Conservation (phyloP, 2,329 filamentous ascomycete genomes). For the Coniochaeta sp. region DNA sequence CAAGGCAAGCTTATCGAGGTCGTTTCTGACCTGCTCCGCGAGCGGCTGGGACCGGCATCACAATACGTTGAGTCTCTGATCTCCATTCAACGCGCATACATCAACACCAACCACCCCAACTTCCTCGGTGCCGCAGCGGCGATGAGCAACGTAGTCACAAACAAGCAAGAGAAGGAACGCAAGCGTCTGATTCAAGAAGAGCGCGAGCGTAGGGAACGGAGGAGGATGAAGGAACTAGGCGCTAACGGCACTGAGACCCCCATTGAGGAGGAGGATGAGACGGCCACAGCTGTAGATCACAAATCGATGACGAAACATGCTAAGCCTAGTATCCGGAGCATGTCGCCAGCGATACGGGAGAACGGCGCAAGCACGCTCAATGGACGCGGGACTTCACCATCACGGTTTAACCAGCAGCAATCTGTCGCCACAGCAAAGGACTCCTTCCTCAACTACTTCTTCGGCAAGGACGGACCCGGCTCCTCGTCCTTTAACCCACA, state of each 20-base stretch:
- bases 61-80: slow-evolving; percentile 94
- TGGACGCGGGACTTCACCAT: slow-evolving; percentile 56
- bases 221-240: slow-evolving; percentile 75
- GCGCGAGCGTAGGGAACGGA: slow-evolving; percentile 74
- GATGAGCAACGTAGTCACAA: slow-evolving; percentile 94
- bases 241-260: slow-evolving; percentile 65
- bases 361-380: slow-evolving; percentile 60
- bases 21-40: slow-evolving; percentile 88
- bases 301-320: slow-evolving; percentile 52
- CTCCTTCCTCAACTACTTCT: slow-evolving; percentile 97
- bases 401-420: slow-evolving; percentile 54
- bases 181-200: slow-evolving; percentile 75
- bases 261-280: slow-evolving; percentile 56
- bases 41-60: slow-evolving; percentile 83
- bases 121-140: slow-evolving; percentile 94
- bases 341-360: slow-evolving; percentile 73
- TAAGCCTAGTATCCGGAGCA: slow-evolving; percentile 61
- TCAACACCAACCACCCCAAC: slow-evolving; percentile 99
- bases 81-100: slow-evolving; percentile 94
- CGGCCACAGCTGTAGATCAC: slow-evolving; percentile 31
- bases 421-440: slow-evolving; percentile 63
- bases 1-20: slow-evolving; percentile 98
- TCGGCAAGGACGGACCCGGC: slow-evolving; percentile 77
- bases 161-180: slow-evolving; percentile 90
- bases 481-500: not conserved